Evolutionary conservation across 139 green algal genomes (phyloP).

Genomic region (Edaphochlamys debaryana): DNA sequence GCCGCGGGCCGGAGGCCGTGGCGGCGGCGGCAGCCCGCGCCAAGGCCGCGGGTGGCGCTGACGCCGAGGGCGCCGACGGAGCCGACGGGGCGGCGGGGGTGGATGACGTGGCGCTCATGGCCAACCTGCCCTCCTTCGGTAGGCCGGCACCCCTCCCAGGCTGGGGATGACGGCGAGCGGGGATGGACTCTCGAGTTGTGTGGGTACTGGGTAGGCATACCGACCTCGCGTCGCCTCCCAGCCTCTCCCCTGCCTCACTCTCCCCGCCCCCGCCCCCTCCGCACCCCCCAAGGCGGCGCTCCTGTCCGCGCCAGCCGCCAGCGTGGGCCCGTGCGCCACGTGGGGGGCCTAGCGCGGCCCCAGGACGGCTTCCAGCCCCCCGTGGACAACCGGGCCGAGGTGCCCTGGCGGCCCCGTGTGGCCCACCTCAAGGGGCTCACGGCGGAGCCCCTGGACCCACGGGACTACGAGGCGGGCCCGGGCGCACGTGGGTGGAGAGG

Average conservation of each 20-base stretch:
- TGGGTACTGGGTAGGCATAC: no score
- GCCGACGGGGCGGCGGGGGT: not conserved
- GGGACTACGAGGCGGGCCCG: not conserved
- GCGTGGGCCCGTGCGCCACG: slow-evolving; percentile 21
- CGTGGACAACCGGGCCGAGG: slow-evolving; percentile 71
- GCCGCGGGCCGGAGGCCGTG: not conserved
- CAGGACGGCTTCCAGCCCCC: slow-evolving; percentile 68
- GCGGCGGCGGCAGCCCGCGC: not conserved
- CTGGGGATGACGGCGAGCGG: no score
- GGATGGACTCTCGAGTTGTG: no score
- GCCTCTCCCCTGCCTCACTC: no score
- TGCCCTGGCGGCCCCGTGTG: slow-evolving; percentile 55
- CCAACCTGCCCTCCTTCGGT: not conserved
- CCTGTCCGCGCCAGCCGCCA: not conserved
- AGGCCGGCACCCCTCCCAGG: no score
- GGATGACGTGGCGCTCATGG: slow-evolving; percentile 4
- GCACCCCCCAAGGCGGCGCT: slow-evolving; percentile 21
- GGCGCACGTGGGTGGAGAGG: slow-evolving; percentile 3
- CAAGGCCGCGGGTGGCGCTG: not conserved
- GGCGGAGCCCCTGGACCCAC: not conserved
- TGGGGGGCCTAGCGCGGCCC: slow-evolving; percentile 50
- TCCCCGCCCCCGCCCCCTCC: no score
- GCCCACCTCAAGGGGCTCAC: slow-evolving; percentile 43
- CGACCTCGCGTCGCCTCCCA: no score
- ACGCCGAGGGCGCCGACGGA: not conserved